Base-by-base conservation (phyloP, 228 moss, liverwort and hornwort species). In the Sphagnum magellanicum region DNA sequence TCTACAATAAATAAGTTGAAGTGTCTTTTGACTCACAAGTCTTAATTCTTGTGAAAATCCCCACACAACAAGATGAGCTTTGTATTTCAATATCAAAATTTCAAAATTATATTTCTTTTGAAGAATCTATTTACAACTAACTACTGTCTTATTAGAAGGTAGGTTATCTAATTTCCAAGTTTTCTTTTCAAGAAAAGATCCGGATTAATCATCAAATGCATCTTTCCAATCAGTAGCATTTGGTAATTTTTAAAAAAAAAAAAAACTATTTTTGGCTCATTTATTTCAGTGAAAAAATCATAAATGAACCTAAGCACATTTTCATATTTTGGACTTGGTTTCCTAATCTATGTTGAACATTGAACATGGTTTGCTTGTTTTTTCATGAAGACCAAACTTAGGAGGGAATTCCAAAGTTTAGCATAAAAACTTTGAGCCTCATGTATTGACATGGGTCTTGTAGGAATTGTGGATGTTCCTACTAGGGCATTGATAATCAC, bases 41-140 rank as follows among this genome's bases (percentile, higher is more conserved):
- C 1, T 0, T 0, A 61, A 64, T 57, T 69, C 61, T 66, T 68
- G 62, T 0, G 11, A 52, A 68, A 72, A 78, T 15, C 60, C 50
- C 32, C 9, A 5, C 4, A 4, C 5, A 8, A 13, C 5, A 14
- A 60, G 69, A 55, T 16, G 13, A 32, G 70, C 66, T 78, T 78
- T 78, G 4, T 70, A 74, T 16, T 0, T 4, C 4, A 32, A 64
- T 9, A 74, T 70, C 53, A 32, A 8, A 48, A 59, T 14, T 6
- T 70, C 61, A 63, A 12, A 10, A 70, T 67, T 67, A 73, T 73
- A 70, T 6, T 57, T 66, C 47, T 5, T 60, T 4, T 72, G 69
- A 5, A 50, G 63, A 5, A 74, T 70, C 67, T 63, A 59, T 49
- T 73, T 74, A 65, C 55, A 78, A 50, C 53, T 70, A 50, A 70